Evolutionary conservation across 2,329 filamentous ascomycete genomes (phyloP).

Genomic region (Sclerotiophoma versabilis): DNA sequence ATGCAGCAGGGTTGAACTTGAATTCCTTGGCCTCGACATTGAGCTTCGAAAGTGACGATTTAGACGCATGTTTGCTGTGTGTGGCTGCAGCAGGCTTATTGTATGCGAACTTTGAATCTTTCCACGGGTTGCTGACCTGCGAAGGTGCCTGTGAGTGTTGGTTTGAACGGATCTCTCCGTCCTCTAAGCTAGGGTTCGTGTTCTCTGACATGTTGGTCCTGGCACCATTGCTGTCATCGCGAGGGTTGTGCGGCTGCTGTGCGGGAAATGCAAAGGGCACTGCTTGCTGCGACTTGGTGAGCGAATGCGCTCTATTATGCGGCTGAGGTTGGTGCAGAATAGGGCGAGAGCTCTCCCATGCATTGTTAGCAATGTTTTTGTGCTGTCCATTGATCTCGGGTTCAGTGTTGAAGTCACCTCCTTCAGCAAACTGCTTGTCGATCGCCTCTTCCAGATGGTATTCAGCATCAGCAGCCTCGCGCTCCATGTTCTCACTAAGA

Average conservation of each 20-base stretch:
- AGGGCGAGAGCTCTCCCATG: constrained; percentile 44
- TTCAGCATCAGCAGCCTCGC: constrained; percentile 84
- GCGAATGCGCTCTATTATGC: constrained; percentile 75
- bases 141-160: constrained; percentile 48
- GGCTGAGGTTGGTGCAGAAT: constrained; percentile 75
- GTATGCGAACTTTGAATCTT: constrained; percentile 45
- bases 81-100: constrained; percentile 41
- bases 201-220: constrained; percentile 50
- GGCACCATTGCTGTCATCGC: constrained; percentile 50
- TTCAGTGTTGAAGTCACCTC: constrained; percentile 71
- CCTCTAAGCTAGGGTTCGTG: constrained; percentile 49
- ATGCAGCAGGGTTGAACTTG: constrained; percentile 69
- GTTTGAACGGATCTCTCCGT: constrained; percentile 37
- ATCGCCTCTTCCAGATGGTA: constrained; percentile 84
- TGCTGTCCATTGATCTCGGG: constrained; percentile 39
- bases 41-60: constrained; percentile 75
- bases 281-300: constrained; percentile 67
- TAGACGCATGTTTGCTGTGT: constrained; percentile 68
- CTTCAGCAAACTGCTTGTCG: constrained; percentile 78
- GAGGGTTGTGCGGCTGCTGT: constrained; percentile 37
- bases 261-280: constrained; percentile 41
- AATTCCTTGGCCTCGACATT: constrained; percentile 92
- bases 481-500: constrained; percentile 78
- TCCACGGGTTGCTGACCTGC: constrained; percentile 48
- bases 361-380: constrained; percentile 35